Percentiles rank a stretch among this genome's conserved stretches.
These are phyloP conservation scores for Ajuga chamaepitys DNA, from an alignment of 257 asterid species.

Conservation along the genomic window DNA sequence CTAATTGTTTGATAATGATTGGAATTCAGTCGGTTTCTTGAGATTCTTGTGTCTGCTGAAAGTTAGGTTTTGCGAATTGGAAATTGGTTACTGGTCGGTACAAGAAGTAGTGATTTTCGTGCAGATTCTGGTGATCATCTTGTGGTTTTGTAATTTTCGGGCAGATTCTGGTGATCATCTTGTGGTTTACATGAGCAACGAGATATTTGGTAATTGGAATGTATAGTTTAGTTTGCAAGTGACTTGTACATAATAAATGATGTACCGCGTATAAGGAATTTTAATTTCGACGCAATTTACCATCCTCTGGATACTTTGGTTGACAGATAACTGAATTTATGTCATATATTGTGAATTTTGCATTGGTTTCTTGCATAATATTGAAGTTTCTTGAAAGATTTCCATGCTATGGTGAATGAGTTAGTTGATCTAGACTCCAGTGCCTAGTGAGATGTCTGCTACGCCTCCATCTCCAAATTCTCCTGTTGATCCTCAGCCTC, in stretches of 20 bases:
- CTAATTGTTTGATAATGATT: slow-evolving; percentile 10
- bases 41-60: not conserved
- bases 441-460: slow-evolving; percentile 25
- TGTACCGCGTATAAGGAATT: not conserved
- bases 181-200: no score
- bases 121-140: slow-evolving; percentile 2
- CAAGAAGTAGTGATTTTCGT: not conserved
- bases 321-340: not conserved
- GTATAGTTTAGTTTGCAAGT: not conserved
- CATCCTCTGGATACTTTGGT: not conserved
- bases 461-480: slow-evolving; percentile 15
- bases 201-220: not conserved
- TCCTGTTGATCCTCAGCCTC: slow-evolving; percentile 5
- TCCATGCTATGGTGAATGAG: slow-evolving; percentile 10
- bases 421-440: slow-evolving; percentile 13
- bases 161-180: slow-evolving; percentile 2
- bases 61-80: slow-evolving; percentile 16
- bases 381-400: slow-evolving; percentile 12
- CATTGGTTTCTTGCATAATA: slow-evolving; percentile 15
- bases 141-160: not conserved
- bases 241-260: not conserved
- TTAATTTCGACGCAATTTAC: not conserved
- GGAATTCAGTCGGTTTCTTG: slow-evolving; percentile 3
- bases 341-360: not conserved
- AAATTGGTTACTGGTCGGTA: slow-evolving; percentile 7